Evolutionary conservation across 345 rosid genomes (phyloP).

Genomic region (Pistacia vera): DNA sequence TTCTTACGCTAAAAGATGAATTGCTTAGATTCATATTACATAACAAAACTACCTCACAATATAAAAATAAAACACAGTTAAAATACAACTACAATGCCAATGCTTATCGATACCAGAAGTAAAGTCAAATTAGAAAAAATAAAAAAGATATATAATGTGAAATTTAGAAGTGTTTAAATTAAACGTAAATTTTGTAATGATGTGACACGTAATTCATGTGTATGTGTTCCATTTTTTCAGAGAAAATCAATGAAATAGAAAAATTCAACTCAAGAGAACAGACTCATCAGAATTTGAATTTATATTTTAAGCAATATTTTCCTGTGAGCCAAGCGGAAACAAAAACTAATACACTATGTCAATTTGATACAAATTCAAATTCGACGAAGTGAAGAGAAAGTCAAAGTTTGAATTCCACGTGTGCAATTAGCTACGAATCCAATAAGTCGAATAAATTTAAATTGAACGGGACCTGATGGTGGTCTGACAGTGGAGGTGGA

Average conservation of each 20-base stretch:
- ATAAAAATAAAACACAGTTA: too few species aligned
- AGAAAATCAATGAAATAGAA: background rate
- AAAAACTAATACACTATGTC: background rate
- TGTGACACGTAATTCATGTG: background rate
- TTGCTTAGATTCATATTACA: background rate
- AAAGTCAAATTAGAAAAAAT: background rate
- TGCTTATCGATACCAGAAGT: background rate
- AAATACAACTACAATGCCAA: background rate
- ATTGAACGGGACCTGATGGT: conserved; percentile 37
- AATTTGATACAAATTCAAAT: background rate
- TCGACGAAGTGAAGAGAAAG: background rate
- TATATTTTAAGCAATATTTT: background rate
- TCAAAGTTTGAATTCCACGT: background rate
- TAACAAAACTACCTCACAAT: too few species aligned
- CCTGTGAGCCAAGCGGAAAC: conserved; percentile 2
- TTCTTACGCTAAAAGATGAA: too few species aligned
- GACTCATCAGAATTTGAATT: conserved; percentile 1
- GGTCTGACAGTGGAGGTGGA: conserved; percentile 28
- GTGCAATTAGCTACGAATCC: background rate
- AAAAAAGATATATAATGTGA: too few species aligned
- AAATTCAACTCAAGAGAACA: background rate
- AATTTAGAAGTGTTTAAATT: too few species aligned
- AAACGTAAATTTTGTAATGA: too few species aligned
- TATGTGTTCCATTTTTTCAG: background rate
- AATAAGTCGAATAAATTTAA: background rate